Percentiles rank a stretch among this genome's conserved stretches.
These are phyloP conservation scores for Haberlea rhodopensis DNA, from an alignment of 257 asterid species.

Conservation along the genomic window DNA sequence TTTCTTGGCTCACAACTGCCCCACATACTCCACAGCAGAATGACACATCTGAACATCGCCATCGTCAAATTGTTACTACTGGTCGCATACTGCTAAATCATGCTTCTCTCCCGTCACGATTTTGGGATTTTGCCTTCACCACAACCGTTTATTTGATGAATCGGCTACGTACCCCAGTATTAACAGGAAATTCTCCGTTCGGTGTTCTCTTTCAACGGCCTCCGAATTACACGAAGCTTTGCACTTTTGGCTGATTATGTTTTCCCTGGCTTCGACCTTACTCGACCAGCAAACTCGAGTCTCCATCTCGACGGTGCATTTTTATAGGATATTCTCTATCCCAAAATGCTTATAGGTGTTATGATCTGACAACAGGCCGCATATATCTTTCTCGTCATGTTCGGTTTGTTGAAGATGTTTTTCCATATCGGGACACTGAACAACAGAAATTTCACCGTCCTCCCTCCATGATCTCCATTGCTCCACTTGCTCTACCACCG, in stretches of 20 bases:
- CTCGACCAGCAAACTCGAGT: no score
- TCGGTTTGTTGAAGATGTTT: no score
- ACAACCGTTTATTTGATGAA: not conserved
- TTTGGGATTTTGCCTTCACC: not conserved
- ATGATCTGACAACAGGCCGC: not conserved
- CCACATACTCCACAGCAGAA: conserved; percentile 9
- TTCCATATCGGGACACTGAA: no score
- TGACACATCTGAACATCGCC: not conserved
- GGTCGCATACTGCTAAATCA: not conserved
- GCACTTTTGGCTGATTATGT: not conserved
- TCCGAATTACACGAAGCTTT: not conserved
- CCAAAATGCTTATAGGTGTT: not conserved
- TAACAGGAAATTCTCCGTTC: not conserved
- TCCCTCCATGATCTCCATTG: no score
- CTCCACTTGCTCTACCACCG: no score
- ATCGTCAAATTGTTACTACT: not conserved
- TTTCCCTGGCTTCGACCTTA: no score
- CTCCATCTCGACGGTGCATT: no score
- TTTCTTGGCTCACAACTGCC: not conserved
- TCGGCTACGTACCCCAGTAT: not conserved
- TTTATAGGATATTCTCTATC: no score
- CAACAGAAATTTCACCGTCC: no score
- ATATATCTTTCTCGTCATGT: no score
- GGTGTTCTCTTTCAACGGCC: not conserved
- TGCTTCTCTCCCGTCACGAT: not conserved